phyloP scores from a whole-genome alignment of 176 grass and related monocot species.

The Musa troglodytarum region DNA sequence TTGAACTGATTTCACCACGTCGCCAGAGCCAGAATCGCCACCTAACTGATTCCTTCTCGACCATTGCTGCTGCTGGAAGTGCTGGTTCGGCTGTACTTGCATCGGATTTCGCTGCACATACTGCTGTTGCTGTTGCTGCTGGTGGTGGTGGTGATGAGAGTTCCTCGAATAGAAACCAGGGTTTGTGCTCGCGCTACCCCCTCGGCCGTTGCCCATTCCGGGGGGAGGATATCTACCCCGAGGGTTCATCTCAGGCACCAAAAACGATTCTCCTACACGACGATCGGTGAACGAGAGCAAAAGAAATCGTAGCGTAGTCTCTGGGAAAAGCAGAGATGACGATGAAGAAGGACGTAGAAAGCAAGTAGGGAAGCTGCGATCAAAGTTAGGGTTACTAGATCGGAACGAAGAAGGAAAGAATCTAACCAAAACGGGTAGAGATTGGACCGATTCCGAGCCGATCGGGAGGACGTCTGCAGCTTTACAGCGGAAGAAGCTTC shows the following conservation, averaged over 20 bases:
- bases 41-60: slow-evolving; percentile 52
- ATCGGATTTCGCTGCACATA: slow-evolving; percentile 41
- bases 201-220: slow-evolving; percentile 52
- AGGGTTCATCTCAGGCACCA: slow-evolving; percentile 49
- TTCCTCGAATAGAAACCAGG: slow-evolving; percentile 25
- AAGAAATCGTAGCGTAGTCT: not conserved
- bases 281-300: not conserved
- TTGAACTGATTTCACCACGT: slow-evolving; percentile 29
- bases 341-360: not conserved
- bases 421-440: not conserved
- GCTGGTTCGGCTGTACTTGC: slow-evolving; percentile 39
- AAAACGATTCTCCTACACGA: not conserved
- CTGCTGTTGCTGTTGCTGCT: slow-evolving; percentile 31
- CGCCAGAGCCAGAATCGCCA: slow-evolving; percentile 23
- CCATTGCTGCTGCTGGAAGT: slow-evolving; percentile 64
- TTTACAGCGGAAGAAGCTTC: not conserved
- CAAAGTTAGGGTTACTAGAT: not conserved
- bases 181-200: slow-evolving; percentile 29
- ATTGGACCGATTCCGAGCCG: not conserved
- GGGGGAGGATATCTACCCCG: slow-evolving; percentile 69
- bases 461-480: not conserved
- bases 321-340: not conserved
- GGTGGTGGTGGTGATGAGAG: slow-evolving; percentile 21
- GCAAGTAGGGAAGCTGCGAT: not conserved
- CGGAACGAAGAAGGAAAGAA: not conserved